phyloP scores from a whole-genome alignment of 1,284 basidiomycete genomes.

The Filobasidium uniguttulatum region DNA sequence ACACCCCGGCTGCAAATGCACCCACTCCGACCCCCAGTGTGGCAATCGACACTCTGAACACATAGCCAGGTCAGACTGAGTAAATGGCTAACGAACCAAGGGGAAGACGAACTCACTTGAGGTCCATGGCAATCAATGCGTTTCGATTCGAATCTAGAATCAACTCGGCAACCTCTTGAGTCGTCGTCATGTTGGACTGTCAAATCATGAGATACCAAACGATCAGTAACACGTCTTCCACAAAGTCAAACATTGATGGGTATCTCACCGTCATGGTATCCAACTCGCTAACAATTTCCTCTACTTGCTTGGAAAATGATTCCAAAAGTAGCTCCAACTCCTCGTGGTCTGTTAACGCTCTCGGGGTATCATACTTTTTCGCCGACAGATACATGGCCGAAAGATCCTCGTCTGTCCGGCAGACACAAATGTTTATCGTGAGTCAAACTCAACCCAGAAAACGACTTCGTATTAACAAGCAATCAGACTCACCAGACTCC shows the following conservation, averaged over 20 bases:
- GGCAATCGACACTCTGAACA: constrained; percentile 57
- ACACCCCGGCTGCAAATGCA: constrained; percentile 78
- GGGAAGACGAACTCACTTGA: constrained; percentile 45
- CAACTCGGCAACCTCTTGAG: constrained; percentile 93
- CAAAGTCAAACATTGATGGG: background rate
- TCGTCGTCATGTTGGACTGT: constrained; percentile 81
- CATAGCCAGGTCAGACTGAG: constrained; percentile 33
- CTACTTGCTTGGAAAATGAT: constrained; percentile 86
- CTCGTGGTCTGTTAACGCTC: constrained; percentile 65
- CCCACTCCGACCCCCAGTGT: constrained; percentile 88
- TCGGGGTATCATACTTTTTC: constrained; percentile 48
- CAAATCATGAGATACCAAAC: background rate
- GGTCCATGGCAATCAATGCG: constrained; percentile 74
- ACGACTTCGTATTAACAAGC: no score
- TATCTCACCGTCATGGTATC: constrained; percentile 61
- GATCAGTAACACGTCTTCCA: background rate
- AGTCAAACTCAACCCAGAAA: background rate
- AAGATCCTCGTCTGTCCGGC: constrained; percentile 67
- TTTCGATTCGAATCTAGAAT: constrained; percentile 95
- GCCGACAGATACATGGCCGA: constrained; percentile 82
- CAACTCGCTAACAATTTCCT: constrained; percentile 86
- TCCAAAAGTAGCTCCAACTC: constrained; percentile 87
- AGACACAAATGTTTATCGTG: no score
- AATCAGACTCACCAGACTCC: constrained; percentile 68
- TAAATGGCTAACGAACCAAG: constrained; percentile 2